Percentiles rank a stretch among this genome's conserved stretches.
Conservation (phyloP, 2,329 filamentous ascomycete species). For the Cercospora berteroae region DNA sequence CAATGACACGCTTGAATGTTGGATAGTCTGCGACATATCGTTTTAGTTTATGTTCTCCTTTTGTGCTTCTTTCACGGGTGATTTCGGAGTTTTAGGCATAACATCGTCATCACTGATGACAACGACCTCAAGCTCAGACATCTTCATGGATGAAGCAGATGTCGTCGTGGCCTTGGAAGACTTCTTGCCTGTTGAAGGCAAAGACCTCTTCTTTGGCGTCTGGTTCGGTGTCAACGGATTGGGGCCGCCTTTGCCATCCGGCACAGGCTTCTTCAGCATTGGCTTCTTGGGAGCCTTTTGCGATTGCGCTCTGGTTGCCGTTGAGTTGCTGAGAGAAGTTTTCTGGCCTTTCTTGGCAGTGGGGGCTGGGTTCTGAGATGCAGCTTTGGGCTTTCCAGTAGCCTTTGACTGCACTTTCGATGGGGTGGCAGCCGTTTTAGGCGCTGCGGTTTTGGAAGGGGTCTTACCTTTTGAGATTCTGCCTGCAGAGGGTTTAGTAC, state of each 20-base stretch:
- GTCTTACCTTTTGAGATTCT: slow-evolving; percentile 32
- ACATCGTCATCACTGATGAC: slow-evolving; percentile 12
- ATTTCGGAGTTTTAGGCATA: neutral
- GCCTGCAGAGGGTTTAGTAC: slow-evolving; percentile 34
- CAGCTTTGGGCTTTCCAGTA: neutral
- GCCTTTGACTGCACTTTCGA: slow-evolving; percentile 5
- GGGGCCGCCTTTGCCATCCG: slow-evolving; percentile 5
- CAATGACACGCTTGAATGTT: slow-evolving; percentile 24
- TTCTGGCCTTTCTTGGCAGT: neutral
- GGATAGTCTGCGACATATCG: slow-evolving; percentile 13
- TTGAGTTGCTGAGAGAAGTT: neutral
- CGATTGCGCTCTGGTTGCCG: neutral
- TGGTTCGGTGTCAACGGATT: neutral
- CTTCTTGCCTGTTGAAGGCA: slow-evolving; percentile 18
- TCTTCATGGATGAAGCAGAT: slow-evolving; percentile 29
- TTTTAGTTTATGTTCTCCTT: slow-evolving; percentile 10
- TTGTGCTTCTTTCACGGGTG: neutral
- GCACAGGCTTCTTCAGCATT: slow-evolving; percentile 1
- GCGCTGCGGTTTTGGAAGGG: slow-evolving; percentile 10
- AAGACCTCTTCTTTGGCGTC: slow-evolving; percentile 11
- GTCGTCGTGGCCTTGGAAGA: slow-evolving; percentile 12
- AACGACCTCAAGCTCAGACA: slow-evolving; percentile 3
- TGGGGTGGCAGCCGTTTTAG: neutral
- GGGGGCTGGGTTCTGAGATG: neutral
- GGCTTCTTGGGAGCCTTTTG: neutral